Conservation (phyloP, 202 grass and related monocot species). For the Schoenoplectus tabernaemontani region DNA sequence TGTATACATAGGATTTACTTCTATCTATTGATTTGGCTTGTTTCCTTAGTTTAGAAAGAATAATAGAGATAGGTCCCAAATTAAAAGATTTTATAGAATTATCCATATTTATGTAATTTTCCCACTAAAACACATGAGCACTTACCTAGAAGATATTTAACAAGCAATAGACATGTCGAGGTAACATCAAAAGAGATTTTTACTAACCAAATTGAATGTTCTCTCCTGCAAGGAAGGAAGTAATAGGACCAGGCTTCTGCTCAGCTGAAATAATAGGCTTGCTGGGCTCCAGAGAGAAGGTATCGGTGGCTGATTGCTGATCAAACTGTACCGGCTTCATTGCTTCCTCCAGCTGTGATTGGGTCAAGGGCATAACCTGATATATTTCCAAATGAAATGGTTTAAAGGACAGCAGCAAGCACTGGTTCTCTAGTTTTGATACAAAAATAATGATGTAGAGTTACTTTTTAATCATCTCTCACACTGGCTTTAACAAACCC, state of each 20-base stretch:
- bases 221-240: slow-evolving; percentile 71
- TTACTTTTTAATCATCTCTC: not conserved
- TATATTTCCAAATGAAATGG: slow-evolving; percentile 17
- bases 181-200: not conserved
- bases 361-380: slow-evolving; percentile 93
- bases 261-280: slow-evolving; percentile 31
- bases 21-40: too few species aligned
- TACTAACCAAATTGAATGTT: slow-evolving; percentile 98
- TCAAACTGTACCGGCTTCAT: slow-evolving; percentile 79
- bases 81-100: too few species aligned
- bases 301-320: slow-evolving; percentile 31
- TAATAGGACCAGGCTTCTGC: slow-evolving; percentile 61
- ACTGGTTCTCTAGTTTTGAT: not conserved
- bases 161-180: not conserved
- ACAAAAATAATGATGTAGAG: not conserved
- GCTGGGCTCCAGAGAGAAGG: slow-evolving; percentile 52
- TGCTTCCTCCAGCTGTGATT: slow-evolving; percentile 97
- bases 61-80: too few species aligned
- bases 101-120: too few species aligned
- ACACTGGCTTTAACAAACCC: not conserved
- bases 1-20: too few species aligned
- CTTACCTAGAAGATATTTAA: not conserved
- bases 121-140: not conserved
- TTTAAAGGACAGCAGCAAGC: slow-evolving; percentile 2
- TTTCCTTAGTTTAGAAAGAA: too few species aligned